These are phyloP conservation scores for Suhomyces kunorum DNA, from an alignment of 1,139 yeast species.

Conservation along the genomic window DNA sequence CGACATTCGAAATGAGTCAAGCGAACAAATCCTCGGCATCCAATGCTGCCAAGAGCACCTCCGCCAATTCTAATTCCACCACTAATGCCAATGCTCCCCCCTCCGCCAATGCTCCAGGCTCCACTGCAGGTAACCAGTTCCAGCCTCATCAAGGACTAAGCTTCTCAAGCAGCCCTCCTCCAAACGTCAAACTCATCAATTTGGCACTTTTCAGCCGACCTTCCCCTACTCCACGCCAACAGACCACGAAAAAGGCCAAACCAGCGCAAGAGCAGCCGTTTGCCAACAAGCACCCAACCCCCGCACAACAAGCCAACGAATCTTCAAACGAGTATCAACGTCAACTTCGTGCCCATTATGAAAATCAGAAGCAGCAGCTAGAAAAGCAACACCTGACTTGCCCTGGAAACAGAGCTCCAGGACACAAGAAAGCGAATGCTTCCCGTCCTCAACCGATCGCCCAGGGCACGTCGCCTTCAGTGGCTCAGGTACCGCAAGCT, in stretches of 20 bases:
- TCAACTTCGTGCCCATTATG: constrained; percentile 30
- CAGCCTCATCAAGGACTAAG: constrained; percentile 34
- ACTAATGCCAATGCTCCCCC: constrained; percentile 23
- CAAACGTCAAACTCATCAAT: constrained; percentile 18
- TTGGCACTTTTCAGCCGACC: constrained; percentile 16
- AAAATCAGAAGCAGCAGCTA: constrained; percentile 27
- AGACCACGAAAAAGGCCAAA: constrained; percentile 17
- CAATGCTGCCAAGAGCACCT: constrained; percentile 7
- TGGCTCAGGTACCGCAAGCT: background rate
- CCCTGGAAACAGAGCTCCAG: constrained; percentile 18
- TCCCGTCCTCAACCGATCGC: constrained; percentile 9
- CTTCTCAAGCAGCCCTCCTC: constrained; percentile 23
- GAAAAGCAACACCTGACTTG: constrained; percentile 19
- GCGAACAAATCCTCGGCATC: no score
- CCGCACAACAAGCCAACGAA: constrained; percentile 11
- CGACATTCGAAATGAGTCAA: no score
- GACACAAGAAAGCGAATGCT: constrained; percentile 3
- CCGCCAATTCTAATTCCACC: constrained; percentile 4
- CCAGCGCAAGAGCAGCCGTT: constrained; percentile 10
- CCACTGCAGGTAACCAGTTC: constrained; percentile 28
- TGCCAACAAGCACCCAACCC: constrained; percentile 13
- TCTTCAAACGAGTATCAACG: constrained; percentile 29
- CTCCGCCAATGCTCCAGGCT: constrained; percentile 11
- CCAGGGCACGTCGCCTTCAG: background rate
- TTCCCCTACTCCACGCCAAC: constrained; percentile 13